Evolutionary conservation across 1,284 basidiomycete species (phyloP).

Genomic region (Termitomyces sp.): DNA sequence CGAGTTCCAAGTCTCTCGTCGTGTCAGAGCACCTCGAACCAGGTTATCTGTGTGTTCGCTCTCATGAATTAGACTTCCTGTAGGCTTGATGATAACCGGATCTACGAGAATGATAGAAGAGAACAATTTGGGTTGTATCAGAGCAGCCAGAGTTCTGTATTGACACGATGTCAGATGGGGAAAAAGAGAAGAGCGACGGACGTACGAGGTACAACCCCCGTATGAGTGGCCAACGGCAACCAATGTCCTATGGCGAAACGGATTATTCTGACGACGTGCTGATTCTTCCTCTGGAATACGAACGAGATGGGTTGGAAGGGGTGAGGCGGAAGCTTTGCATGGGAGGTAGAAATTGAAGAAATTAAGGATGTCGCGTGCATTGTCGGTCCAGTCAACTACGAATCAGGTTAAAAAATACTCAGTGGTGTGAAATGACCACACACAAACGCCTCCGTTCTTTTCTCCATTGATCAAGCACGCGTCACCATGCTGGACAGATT

Average conservation of each 20-base stretch:
- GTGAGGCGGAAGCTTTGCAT: conserved; percentile 21
- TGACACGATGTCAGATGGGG: conserved; percentile 1
- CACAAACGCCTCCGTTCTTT: conserved; percentile 50
- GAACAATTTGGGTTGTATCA: conserved; percentile 65
- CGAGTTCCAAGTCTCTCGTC: conserved; percentile 65
- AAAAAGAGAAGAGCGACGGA: conserved; percentile 21
- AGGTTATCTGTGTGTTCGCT: conserved; percentile 18
- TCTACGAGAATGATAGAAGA: conserved; percentile 75
- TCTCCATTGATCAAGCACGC: conserved; percentile 60
- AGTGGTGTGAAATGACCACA: conserved; percentile 16
- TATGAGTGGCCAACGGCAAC: conserved; percentile 80
- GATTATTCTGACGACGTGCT: conserved; percentile 33
- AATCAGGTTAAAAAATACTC: background rate
- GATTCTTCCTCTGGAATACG: conserved; percentile 40
- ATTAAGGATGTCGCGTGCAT: conserved; percentile 68
- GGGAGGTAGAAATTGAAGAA: conserved; percentile 63
- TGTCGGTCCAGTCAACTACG: conserved; percentile 66
- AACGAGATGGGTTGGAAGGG: conserved; percentile 46
- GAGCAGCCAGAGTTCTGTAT: conserved; percentile 47
- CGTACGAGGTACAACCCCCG: conserved; percentile 72
- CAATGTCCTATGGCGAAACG: conserved; percentile 45
- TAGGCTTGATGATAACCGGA: conserved; percentile 55
- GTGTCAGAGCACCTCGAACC: conserved; percentile 46
- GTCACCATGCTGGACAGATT: conserved; percentile 76
- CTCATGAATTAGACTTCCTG: background rate